These are phyloP conservation scores for Picea sitchensis DNA, from an alignment of 75 land plant genomes.

Conservation along the genomic window DNA sequence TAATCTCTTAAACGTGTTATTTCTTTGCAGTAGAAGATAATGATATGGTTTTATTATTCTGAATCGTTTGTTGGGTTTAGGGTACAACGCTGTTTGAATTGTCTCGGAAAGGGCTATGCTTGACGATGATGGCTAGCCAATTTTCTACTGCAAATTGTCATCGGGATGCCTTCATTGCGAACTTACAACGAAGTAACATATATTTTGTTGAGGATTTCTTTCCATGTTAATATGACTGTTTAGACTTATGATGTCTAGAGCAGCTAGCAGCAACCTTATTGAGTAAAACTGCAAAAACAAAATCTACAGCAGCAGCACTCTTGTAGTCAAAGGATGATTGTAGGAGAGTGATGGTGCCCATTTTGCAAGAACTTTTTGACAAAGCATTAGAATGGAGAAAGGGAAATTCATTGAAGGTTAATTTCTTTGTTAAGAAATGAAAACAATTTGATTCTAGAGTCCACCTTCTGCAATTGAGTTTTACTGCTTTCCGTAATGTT, in stretches of 20 bases:
- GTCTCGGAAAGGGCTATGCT: conserved; percentile 44
- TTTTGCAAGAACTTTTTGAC: background rate
- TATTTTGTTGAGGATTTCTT: too few species aligned
- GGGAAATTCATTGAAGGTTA: background rate
- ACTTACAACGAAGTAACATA: too few species aligned
- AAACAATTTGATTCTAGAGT: background rate
- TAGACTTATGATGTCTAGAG: background rate
- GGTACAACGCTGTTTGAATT: conserved; percentile 50
- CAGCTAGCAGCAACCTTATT: background rate
- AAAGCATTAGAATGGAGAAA: background rate
- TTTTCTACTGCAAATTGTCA: too few species aligned
- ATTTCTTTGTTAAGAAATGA: background rate
- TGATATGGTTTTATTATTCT: background rate
- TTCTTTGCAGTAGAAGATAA: background rate
- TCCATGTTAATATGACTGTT: too few species aligned
- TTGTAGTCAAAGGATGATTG: too few species aligned
- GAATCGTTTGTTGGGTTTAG: conserved; percentile 15
- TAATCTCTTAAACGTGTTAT: background rate
- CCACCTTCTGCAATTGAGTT: background rate
- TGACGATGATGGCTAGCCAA: background rate
- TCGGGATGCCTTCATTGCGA: too few species aligned
- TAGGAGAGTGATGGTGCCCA: background rate
- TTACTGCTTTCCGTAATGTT: background rate
- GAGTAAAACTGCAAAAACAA: background rate
- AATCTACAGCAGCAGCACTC: background rate